Evolutionary conservation across 1,284 basidiomycete genomes (phyloP).

Genomic region (Termitomyces sp.): DNA sequence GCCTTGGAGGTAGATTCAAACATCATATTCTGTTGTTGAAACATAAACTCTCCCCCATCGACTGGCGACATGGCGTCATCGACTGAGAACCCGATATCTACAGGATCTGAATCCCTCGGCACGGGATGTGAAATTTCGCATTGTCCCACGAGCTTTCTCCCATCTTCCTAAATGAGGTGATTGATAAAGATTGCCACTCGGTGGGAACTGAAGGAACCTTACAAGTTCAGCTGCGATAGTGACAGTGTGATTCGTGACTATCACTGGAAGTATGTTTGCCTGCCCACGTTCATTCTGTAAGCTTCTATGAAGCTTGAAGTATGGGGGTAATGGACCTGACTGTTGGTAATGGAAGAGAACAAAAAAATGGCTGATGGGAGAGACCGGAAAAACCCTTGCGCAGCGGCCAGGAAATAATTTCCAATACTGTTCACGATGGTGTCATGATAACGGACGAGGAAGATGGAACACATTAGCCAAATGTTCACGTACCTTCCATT

Average conservation of each 20-base stretch:
- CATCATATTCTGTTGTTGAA: constrained; percentile 56
- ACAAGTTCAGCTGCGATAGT: constrained; percentile 94
- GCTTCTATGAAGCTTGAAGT: constrained; percentile 5
- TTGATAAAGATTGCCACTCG: constrained; percentile 2
- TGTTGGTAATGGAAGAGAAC: constrained; percentile 88
- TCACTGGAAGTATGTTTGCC: constrained; percentile 82
- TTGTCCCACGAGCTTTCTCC: constrained; percentile 82
- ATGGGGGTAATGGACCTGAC: constrained; percentile 37
- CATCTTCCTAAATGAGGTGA: constrained; percentile 58
- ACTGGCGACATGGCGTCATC: constrained; percentile 35
- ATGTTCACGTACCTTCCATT: constrained; percentile 63
- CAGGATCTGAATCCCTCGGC: constrained; percentile 24
- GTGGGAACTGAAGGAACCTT: constrained; percentile 25
- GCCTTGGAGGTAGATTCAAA: constrained; percentile 56
- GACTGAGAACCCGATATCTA: constrained; percentile 26
- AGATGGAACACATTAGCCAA: constrained; percentile 2
- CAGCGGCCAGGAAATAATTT: constrained; percentile 86
- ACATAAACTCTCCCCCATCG: constrained; percentile 47
- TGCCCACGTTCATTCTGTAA: constrained; percentile 27
- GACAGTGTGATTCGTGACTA: constrained; percentile 95
- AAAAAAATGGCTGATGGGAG: constrained; percentile 93
- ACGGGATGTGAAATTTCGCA: constrained; percentile 97
- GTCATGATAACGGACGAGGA: constrained; percentile 5
- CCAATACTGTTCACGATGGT: constrained; percentile 55
- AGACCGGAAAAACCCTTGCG: constrained; percentile 82